Percentiles rank a stretch among this genome's conserved stretches.
phyloP scores from a whole-genome alignment of 78 protist species.

The Emiliania huxleyi region DNA sequence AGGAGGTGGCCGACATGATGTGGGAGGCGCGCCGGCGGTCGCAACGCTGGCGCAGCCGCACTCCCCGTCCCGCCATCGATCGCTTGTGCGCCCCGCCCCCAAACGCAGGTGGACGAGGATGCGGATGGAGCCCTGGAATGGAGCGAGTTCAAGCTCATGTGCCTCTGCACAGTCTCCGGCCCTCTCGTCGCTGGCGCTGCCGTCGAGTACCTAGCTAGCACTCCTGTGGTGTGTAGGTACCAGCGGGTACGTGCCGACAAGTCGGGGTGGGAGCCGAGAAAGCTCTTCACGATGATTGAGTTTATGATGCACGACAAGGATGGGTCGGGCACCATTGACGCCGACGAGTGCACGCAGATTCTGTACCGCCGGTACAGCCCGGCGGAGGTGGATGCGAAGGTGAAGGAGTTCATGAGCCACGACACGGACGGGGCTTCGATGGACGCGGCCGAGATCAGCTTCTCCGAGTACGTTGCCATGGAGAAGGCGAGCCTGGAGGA shows the following conservation, averaged over 20 bases:
- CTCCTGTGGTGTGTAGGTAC: neutral
- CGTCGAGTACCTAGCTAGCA: neutral
- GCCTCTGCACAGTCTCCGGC: too few relatives aligned
- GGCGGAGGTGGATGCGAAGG: neutral
- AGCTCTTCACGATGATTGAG: neutral
- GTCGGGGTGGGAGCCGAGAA: neutral
- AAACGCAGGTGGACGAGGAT: neutral
- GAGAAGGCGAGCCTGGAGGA: neutral
- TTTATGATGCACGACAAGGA: conserved; percentile 21
- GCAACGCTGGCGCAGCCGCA: too few relatives aligned
- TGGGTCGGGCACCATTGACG: neutral
- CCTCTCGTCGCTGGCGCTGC: neutral
- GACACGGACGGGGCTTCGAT: neutral
- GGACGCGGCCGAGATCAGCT: neutral
- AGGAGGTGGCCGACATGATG: neutral
- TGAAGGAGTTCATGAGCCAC: neutral
- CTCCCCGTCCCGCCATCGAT: too few relatives aligned
- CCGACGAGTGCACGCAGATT: neutral
- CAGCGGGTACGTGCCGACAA: neutral
- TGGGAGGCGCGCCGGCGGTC: neutral
- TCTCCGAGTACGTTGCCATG: neutral
- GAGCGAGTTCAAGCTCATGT: neutral
- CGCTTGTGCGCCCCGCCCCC: neutral
- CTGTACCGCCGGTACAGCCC: neutral
- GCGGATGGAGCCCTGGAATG: neutral